Conservation (phyloP, 345 rosid species). For the Cardamine occulta region DNA sequence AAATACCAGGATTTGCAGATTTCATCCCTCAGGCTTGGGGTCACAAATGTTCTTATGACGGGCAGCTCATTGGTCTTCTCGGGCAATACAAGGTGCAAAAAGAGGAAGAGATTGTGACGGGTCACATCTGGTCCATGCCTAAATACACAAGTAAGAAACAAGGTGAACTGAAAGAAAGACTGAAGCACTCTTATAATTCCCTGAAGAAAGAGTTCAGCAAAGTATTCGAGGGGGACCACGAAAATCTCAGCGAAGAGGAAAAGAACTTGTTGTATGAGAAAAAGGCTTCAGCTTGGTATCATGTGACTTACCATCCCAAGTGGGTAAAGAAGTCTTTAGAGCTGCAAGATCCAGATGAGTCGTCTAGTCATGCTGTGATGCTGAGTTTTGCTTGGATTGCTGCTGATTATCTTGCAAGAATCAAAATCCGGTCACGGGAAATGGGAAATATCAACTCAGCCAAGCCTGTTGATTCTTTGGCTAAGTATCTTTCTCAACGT, state of each 20-base stretch:
- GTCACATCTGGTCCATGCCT: conserved; percentile 96
- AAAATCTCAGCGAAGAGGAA: conserved; percentile 60
- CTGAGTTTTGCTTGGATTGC: conserved; percentile 93
- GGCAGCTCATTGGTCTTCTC: conserved; percentile 76
- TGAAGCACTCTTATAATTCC: conserved; percentile 69
- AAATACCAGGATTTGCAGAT: conserved; percentile 59
- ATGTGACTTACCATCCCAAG: conserved; percentile 74
- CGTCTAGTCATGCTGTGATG: conserved; percentile 45
- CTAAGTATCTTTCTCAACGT: conserved; percentile 65
- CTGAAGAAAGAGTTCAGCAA: conserved; percentile 78
- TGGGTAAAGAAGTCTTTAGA: conserved; percentile 66
- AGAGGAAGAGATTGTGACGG: conserved; percentile 94
- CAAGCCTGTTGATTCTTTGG: conserved; percentile 69
- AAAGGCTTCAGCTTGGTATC: conserved; percentile 96
- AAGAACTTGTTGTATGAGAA: conserved; percentile 60
- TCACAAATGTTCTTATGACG: conserved; percentile 72
- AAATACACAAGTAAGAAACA: conserved; percentile 66
- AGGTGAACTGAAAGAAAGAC: conserved; percentile 76
- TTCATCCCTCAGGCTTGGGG: conserved; percentile 76
- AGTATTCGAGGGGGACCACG: conserved; percentile 58
- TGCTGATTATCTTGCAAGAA: conserved; percentile 82
- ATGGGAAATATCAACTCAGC: conserved; percentile 45
- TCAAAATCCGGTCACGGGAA: conserved; percentile 57
- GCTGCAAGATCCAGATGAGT: conserved; percentile 52
- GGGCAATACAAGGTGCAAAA: conserved; percentile 76